These are phyloP conservation scores for Phyllosticta citriasiana DNA, from an alignment of 2,329 filamentous ascomycete genomes.

Conservation along the genomic window DNA sequence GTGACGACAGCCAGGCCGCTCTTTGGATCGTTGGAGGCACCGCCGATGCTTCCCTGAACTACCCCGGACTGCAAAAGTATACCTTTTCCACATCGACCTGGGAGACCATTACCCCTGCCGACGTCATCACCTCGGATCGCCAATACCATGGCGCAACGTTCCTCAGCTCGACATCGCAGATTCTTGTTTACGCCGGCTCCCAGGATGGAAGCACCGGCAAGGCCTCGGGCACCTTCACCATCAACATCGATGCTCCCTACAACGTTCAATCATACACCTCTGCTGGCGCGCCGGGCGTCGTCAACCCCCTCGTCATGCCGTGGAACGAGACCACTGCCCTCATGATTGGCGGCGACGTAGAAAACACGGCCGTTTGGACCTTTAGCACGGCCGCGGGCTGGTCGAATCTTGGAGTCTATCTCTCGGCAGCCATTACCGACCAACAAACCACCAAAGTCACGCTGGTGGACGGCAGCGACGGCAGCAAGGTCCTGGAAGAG, in stretches of 20 bases:
- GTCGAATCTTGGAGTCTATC: slow-evolving; percentile 54
- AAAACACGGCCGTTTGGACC: slow-evolving; percentile 59
- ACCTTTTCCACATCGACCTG: slow-evolving; percentile 48
- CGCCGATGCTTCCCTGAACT: slow-evolving; percentile 33
- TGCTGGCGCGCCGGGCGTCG: slow-evolving; percentile 49
- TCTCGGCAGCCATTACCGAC: slow-evolving; percentile 52
- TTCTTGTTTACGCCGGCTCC: slow-evolving; percentile 73
- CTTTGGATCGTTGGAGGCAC: slow-evolving; percentile 74
- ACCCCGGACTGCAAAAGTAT: slow-evolving; percentile 66
- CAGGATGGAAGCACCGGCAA: slow-evolving; percentile 44
- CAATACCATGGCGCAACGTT: slow-evolving; percentile 68
- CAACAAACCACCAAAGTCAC: slow-evolving; percentile 51
- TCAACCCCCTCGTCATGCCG: slow-evolving; percentile 58
- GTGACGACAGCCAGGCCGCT: slow-evolving; percentile 48
- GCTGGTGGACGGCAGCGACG: slow-evolving; percentile 62
- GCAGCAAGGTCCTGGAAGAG: slow-evolving; percentile 65
- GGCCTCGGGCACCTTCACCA: slow-evolving; percentile 67
- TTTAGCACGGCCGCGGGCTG: slow-evolving; percentile 58
- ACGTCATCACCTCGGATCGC: slow-evolving; percentile 51
- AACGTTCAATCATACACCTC: slow-evolving; percentile 49
- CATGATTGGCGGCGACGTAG: slow-evolving; percentile 61
- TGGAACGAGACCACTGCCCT: slow-evolving; percentile 64
- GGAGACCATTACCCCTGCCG: slow-evolving; percentile 44
- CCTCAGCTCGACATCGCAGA: slow-evolving; percentile 56
- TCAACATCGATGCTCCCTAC: slow-evolving; percentile 58